A percentile compares a stretch with the other conserved stretches of the same genome.
phyloP scores from a whole-genome alignment of 2,329 filamentous ascomycete species.

The Rugonectria rugulosa region DNA sequence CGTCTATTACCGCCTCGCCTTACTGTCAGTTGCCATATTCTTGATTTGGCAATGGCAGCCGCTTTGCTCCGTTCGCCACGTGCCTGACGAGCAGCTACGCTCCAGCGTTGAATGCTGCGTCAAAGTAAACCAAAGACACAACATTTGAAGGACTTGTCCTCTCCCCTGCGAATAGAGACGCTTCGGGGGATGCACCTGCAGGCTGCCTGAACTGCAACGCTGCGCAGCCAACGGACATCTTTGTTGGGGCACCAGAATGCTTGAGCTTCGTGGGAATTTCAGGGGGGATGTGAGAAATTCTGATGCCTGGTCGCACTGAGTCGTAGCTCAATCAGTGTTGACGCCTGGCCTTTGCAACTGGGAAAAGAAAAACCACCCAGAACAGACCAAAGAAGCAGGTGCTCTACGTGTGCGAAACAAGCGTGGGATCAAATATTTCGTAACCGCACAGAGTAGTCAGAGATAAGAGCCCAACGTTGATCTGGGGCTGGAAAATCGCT shows the following conservation, averaged over 20 bases:
- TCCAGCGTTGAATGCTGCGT: neutral
- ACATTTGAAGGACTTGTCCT: neutral
- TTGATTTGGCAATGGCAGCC: conserved; percentile 19
- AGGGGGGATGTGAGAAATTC: conserved; percentile 3
- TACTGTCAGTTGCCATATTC: conserved; percentile 6
- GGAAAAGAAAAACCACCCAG: conserved; percentile 12
- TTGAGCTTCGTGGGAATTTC: conserved; percentile 11
- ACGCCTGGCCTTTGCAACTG: conserved; percentile 5
- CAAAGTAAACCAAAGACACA: neutral
- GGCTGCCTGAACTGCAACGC: conserved; percentile 1
- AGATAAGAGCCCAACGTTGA: conserved; percentile 17
- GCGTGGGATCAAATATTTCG: conserved; percentile 8
- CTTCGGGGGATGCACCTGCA: conserved; percentile 8
- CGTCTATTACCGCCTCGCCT: conserved; percentile 12
- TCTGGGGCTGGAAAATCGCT: conserved; percentile 24
- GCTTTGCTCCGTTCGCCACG: conserved; percentile 20
- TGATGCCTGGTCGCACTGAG: conserved; percentile 3
- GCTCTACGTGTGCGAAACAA: conserved; percentile 14
- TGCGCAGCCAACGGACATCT: conserved; percentile 4
- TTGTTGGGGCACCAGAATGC: conserved; percentile 8
- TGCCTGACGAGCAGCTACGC: conserved; percentile 13
- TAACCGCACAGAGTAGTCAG: neutral
- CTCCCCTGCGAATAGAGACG: neutral
- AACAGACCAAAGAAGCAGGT: conserved; percentile 18
- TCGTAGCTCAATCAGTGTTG: conserved; percentile 4